A percentile compares a stretch with the other conserved stretches of the same genome.
Conservation (phyloP, 352 stramenopile species). For the Plasmopara halstedii region DNA sequence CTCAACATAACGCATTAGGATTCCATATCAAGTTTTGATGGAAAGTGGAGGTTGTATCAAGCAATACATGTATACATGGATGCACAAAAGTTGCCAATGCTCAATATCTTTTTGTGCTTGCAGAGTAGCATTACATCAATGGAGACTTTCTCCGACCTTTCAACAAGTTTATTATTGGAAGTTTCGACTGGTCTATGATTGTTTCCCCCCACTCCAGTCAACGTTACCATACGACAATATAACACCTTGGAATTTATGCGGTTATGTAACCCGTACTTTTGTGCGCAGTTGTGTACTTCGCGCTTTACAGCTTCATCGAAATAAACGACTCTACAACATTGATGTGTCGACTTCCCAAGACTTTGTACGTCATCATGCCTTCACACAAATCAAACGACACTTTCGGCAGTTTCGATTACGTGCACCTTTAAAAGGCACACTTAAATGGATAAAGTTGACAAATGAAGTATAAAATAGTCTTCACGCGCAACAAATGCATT, state of each 20-base stretch:
- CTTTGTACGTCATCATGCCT: not conserved
- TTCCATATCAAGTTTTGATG: not conserved
- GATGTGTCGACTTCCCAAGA: not conserved
- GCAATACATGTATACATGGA: constrained; percentile 1
- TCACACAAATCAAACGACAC: not conserved
- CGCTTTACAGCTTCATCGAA: constrained; percentile 3
- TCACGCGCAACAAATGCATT: not conserved
- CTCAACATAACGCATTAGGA: not conserved
- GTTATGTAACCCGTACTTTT: not conserved
- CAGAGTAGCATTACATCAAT: not conserved
- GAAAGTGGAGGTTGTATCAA: not conserved
- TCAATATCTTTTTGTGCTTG: constrained; percentile 7
- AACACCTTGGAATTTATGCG: not conserved
- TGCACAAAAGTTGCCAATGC: constrained; percentile 1
- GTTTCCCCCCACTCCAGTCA: not conserved
- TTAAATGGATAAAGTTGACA: not conserved
- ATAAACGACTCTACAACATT: constrained; percentile 4
- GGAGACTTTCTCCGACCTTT: constrained; percentile 2
- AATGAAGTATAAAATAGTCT: not conserved
- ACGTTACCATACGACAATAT: not conserved
- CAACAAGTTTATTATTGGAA: not conserved
- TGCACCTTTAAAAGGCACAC: not conserved
- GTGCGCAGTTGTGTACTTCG: constrained; percentile 2
- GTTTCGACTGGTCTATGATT: not conserved
- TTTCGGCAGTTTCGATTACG: not conserved